A percentile compares a stretch with the other conserved stretches of the same genome.
These are phyloP conservation scores for Trametes pubescens DNA, from an alignment of 1,284 basidiomycete species.

Conservation along the genomic window DNA sequence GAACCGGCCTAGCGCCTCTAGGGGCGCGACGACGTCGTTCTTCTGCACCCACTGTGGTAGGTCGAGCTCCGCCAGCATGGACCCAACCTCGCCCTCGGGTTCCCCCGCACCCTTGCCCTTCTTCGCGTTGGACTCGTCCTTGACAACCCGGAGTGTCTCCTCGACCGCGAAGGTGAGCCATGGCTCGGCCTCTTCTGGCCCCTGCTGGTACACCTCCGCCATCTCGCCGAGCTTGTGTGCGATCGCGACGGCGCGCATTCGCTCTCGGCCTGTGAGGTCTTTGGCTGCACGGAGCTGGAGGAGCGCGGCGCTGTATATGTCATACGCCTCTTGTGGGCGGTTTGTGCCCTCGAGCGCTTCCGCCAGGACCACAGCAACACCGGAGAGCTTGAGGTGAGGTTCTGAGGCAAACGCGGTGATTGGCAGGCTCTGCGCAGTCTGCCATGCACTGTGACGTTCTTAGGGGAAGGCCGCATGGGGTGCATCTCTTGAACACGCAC, in stretches of 20 bases:
- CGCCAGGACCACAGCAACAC: constrained; percentile 71
- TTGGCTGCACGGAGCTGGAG: constrained; percentile 34
- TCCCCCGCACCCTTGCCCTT: constrained; percentile 27
- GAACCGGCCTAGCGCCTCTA: constrained; percentile 72
- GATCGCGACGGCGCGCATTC: constrained; percentile 67
- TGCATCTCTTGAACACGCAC: constrained; percentile 44
- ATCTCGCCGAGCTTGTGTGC: constrained; percentile 75
- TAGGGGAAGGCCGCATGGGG: constrained; percentile 9
- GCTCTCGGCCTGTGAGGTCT: constrained; percentile 52
- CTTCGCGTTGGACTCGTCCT: constrained; percentile 23
- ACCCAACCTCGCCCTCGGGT: constrained; percentile 30
- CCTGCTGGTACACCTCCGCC: constrained; percentile 47
- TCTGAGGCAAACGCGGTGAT: constrained; percentile 56
- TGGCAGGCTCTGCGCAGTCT: constrained; percentile 60
- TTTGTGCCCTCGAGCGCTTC: constrained; percentile 63
- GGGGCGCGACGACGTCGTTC: constrained; percentile 71
- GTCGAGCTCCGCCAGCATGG: constrained; percentile 58
- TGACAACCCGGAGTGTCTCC: constrained; percentile 52
- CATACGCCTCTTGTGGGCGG: constrained; percentile 59
- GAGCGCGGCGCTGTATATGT: constrained; percentile 57
- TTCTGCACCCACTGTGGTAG: constrained; percentile 69
- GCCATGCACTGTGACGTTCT: constrained; percentile 61
- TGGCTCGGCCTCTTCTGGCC: constrained; percentile 59
- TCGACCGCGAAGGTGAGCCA: constrained; percentile 73
- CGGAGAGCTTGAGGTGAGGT: constrained; percentile 73